These are phyloP conservation scores for Spergularia marina DNA, from an alignment of 148 eudicot genomes.

Conservation along the genomic window DNA sequence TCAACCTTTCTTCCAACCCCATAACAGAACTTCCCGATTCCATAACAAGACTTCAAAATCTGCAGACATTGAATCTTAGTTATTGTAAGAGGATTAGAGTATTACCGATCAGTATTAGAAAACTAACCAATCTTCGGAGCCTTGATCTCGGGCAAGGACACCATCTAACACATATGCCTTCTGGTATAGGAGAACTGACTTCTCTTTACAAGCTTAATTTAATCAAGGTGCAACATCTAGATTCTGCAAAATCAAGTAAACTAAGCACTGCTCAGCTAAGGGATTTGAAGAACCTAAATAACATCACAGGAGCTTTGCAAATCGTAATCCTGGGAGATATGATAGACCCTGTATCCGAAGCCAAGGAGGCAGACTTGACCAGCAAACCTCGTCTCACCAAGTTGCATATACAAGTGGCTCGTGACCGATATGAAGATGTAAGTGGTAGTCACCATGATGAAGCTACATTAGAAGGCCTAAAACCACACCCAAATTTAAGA, in stretches of 20 bases:
- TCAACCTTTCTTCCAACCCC: constrained; percentile 9
- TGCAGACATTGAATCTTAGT: constrained; percentile 27
- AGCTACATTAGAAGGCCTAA: constrained; percentile 23
- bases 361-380: constrained; percentile 5
- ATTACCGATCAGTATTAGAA: constrained; percentile 6
- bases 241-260: background rate
- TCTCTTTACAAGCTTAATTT: background rate
- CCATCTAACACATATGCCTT: background rate
- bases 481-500: constrained; percentile 22
- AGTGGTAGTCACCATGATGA: background rate
- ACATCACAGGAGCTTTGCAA: constrained; percentile 9
- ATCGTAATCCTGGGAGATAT: background rate
- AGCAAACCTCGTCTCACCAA: constrained; percentile 5
- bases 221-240: background rate
- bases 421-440: background rate
- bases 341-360: background rate
- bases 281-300: constrained; percentile 13
- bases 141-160: background rate
- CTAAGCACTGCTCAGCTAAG: background rate
- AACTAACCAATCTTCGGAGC: constrained; percentile 12
- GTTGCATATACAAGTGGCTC: background rate
- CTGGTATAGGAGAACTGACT: constrained; percentile 1
- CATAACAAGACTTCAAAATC: constrained; percentile 22
- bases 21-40: constrained; percentile 11
- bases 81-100: background rate